phyloP scores from a whole-genome alignment of 2,329 filamentous ascomycete genomes.

The Eutypella sp. region DNA sequence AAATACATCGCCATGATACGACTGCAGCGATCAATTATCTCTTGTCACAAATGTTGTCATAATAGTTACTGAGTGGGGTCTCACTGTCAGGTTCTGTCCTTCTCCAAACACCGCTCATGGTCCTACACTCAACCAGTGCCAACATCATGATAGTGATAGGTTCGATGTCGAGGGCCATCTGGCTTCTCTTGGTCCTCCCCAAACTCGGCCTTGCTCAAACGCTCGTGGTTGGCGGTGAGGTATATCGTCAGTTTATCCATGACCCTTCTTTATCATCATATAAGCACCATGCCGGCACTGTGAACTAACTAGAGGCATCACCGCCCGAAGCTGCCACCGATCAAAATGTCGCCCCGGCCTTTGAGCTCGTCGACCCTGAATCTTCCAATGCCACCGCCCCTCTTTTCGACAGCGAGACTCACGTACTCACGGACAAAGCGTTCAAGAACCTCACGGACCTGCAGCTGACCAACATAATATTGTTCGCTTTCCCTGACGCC shows the following conservation, averaged over 20 bases:
- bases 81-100: too few species aligned
- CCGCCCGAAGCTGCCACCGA: constrained; percentile 18
- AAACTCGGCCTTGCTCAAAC: constrained; percentile 15
- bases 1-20: background rate
- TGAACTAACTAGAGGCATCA: constrained; percentile 13
- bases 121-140: too few species aligned
- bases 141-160: constrained; percentile 13
- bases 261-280: constrained; percentile 3
- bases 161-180: constrained; percentile 7
- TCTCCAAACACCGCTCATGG: too few species aligned
- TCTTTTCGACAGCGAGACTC: constrained; percentile 22
- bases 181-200: constrained; percentile 12
- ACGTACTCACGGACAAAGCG: constrained; percentile 20
- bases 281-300: background rate
- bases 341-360: constrained; percentile 19
- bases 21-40: too few species aligned
- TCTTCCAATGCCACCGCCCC: constrained; percentile 22
- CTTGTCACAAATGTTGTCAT: too few species aligned
- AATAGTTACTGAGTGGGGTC: too few species aligned
- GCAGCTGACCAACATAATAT: constrained; percentile 17
- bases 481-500: constrained; percentile 19
- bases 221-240: constrained; percentile 20
- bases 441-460: constrained; percentile 21
- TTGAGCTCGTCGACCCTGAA: constrained; percentile 16
- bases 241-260: constrained; percentile 20